These are phyloP conservation scores for Symbiotaphrina buchneri DNA, from an alignment of 495 filamentous ascomycete genomes.

Conservation along the genomic window DNA sequence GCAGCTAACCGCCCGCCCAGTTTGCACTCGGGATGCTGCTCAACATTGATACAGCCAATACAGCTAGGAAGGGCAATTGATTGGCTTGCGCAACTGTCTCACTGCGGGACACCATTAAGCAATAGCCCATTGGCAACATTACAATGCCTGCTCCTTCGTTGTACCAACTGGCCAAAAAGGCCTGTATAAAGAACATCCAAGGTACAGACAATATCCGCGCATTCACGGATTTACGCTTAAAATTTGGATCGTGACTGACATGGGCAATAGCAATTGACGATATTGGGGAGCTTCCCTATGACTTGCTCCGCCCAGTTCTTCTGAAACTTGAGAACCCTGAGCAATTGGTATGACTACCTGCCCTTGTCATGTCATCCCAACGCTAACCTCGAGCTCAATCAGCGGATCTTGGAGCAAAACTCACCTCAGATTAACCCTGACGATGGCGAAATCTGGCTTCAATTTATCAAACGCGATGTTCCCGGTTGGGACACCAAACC, in stretches of 20 bases:
- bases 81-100: too few species aligned
- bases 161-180: slow-evolving; percentile 5
- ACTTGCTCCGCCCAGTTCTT: slow-evolving; percentile 33
- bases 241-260: too few species aligned
- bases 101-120: too few species aligned
- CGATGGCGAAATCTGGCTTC: slow-evolving; percentile 40
- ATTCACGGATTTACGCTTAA: too few species aligned
- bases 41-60: too few species aligned
- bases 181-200: slow-evolving; percentile 11
- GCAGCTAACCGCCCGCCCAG: too few species aligned
- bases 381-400: background rate
- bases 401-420: slow-evolving; percentile 34
- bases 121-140: too few species aligned
- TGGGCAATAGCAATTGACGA: slow-evolving; percentile 32
- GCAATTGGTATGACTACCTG: slow-evolving; percentile 27
- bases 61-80: too few species aligned
- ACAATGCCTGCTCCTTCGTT: slow-evolving; percentile 4
- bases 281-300: slow-evolving; percentile 41
- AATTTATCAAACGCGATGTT: slow-evolving; percentile 46
- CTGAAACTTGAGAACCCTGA: slow-evolving; percentile 37
- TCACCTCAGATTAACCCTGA: slow-evolving; percentile 40
- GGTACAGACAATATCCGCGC: too few species aligned
- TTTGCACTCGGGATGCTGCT: too few species aligned
- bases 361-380: background rate
- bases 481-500: slow-evolving; percentile 32